Base-by-base conservation (phyloP, 768 basidiomycete genomes). In the Brasilioporus rufonigricans region DNA sequence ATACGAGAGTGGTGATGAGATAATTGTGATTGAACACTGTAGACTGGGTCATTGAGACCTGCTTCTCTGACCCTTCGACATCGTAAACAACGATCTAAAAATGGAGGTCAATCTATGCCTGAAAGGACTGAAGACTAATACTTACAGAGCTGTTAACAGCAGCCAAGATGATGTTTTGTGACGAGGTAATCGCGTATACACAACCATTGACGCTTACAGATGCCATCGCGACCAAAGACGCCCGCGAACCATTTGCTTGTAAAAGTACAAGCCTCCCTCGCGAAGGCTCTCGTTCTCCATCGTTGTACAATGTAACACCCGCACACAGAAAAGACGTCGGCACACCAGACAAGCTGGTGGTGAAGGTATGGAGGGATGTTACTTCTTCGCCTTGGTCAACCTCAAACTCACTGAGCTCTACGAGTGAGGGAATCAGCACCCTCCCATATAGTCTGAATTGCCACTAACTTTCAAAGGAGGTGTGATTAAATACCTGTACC, bases 1-100 rank as follows among this genome's bases (percentile, higher is more conserved):
- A 73, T 0, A 80, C 82, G 21, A 97, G 71, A 52, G 81, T 84
- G 5, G 81, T 83, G 27, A 94, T 83, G 53, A 89, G 57, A 71
- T 94, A 93, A 52, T 90, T 93, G 65, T 92, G 89, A 59, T 88
- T 85, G 87, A 91, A 94, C 36, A 80, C 75, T 0, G 80, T 67
- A 8, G 82, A 61, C 29, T 75, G 73, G 6, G 64, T 63, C 58
- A 73, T 70, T 1, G 68, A 58, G 32, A 72, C 60, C 16, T 73
- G 60, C 33, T 63, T 61, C 11, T 67, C 63, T n/a, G 74, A 61
- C 46, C 57, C 66, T 40, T 77, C 74, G 3, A 83, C 66, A 7
- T 73, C 66, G 56, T 73, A 82, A 29, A 81, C 66, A 44, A 78
- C 61, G n/a, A 88, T 74, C 80, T 83, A 59, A 24, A 39, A 6